Conservation (phyloP, 2,329 filamentous ascomycete species). For the Arthrinium puccinioides region DNA sequence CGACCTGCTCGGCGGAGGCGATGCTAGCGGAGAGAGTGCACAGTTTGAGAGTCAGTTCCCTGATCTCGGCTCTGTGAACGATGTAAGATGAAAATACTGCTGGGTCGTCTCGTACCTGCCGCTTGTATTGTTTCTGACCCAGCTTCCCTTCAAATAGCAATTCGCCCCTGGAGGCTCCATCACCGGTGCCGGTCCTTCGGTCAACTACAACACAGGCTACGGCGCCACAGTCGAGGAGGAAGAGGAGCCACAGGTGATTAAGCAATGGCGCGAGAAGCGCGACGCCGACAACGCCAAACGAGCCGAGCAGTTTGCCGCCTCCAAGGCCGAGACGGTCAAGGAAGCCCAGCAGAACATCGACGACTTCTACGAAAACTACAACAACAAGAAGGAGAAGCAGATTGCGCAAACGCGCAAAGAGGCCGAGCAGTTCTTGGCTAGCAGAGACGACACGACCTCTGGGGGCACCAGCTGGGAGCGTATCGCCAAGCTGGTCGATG, state of each 20-base stretch:
- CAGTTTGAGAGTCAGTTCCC: constrained; percentile 88
- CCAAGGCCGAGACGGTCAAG: constrained; percentile 79
- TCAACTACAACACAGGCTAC: constrained; percentile 56
- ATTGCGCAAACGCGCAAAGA: constrained; percentile 84
- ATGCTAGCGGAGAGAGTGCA: constrained; percentile 27
- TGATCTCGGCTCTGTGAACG: constrained; percentile 60
- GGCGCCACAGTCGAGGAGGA: constrained; percentile 55
- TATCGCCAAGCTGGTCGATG: constrained; percentile 93
- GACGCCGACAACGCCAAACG: constrained; percentile 78
- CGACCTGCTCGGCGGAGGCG: constrained; percentile 63
- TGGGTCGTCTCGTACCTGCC: not conserved
- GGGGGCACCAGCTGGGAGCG: constrained; percentile 98
- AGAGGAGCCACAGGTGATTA: constrained; percentile 81
- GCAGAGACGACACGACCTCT: constrained; percentile 83
- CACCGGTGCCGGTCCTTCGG: constrained; percentile 59
- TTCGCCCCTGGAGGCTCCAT: constrained; percentile 73
- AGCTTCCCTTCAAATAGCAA: constrained; percentile 37
- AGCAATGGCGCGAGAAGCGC: constrained; percentile 86
- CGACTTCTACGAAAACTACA: constrained; percentile 99
- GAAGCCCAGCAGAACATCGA: constrained; percentile 93
- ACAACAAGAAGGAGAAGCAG: constrained; percentile 92
- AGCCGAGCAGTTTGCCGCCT: constrained; percentile 72
- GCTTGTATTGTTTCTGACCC: too few relatives aligned
- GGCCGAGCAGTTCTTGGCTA: constrained; percentile 85
- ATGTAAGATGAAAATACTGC: constrained; percentile 40